Evolutionary conservation across 2,329 filamentous ascomycete species (phyloP).

Genomic region (Fusarium metavorans): DNA sequence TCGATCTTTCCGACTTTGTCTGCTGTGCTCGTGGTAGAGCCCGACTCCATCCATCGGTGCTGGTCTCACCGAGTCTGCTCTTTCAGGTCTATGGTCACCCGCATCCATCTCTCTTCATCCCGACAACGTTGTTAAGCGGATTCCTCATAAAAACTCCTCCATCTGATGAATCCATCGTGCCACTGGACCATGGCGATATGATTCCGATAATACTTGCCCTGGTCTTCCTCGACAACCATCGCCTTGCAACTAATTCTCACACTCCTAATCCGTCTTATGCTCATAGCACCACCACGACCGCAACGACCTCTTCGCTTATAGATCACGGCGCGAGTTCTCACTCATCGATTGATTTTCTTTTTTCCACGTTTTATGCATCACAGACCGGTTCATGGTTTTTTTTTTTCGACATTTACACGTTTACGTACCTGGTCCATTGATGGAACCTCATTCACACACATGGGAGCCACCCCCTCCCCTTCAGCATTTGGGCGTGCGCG

Average conservation of each 20-base stretch:
- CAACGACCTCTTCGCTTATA: constrained; percentile 46
- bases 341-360: constrained; percentile 35
- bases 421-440: constrained; percentile 34
- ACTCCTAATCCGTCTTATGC: constrained; percentile 40
- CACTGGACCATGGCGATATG: constrained; percentile 28
- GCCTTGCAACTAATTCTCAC: constrained; percentile 27
- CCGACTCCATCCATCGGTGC: constrained; percentile 40
- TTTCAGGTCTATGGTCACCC: constrained; percentile 34
- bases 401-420: constrained; percentile 33
- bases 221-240: constrained; percentile 12
- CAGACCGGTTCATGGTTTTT: constrained; percentile 29
- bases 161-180: constrained; percentile 24
- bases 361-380: constrained; percentile 40
- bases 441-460: constrained; percentile 32
- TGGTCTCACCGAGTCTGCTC: constrained; percentile 44
- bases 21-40: constrained; percentile 44
- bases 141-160: constrained; percentile 21
- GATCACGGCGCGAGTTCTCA: constrained; percentile 41
- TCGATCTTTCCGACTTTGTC: constrained; percentile 38
- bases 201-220: constrained; percentile 30
- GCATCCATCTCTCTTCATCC: constrained; percentile 19
- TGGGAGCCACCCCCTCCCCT: constrained; percentile 29
- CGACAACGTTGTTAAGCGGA: constrained; percentile 30
- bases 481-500: constrained; percentile 41
- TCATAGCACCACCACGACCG: constrained; percentile 45